These are phyloP conservation scores for Phaeosphaeriaceae sp. DNA, from an alignment of 2,329 filamentous ascomycete genomes.

Conservation along the genomic window DNA sequence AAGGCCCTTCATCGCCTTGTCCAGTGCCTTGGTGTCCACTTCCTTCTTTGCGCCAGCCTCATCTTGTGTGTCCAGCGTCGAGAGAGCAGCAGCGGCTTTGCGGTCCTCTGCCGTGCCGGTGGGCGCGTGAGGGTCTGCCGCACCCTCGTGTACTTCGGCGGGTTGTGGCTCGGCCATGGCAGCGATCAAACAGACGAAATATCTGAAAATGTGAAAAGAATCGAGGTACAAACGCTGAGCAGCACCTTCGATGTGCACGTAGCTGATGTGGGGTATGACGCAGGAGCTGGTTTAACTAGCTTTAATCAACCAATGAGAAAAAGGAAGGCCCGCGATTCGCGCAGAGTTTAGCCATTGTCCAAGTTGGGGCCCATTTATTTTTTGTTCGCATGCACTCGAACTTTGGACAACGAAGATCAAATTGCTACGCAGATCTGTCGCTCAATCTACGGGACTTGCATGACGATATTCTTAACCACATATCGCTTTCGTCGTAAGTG, in stretches of 20 bases:
- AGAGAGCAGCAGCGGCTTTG: slow-evolving; percentile 77
- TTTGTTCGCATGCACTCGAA: neutral
- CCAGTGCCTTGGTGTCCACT: slow-evolving; percentile 73
- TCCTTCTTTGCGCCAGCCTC: slow-evolving; percentile 61
- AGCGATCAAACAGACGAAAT: neutral
- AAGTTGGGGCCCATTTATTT: neutral
- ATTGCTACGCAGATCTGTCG: neutral
- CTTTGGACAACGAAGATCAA: neutral
- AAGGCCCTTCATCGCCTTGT: slow-evolving; percentile 74
- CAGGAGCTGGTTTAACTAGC: neutral
- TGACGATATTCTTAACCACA: neutral
- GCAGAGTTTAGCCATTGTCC: neutral
- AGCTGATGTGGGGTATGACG: slow-evolving; percentile 5
- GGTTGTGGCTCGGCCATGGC: slow-evolving; percentile 70
- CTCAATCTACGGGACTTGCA: neutral
- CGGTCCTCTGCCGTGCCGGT: slow-evolving; percentile 74
- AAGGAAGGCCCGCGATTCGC: neutral
- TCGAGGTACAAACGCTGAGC: neutral
- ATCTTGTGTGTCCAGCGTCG: slow-evolving; percentile 67
- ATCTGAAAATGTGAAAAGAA: neutral
- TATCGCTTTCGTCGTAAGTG: neutral
- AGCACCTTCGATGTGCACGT: neutral
- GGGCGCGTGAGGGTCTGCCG: slow-evolving; percentile 54
- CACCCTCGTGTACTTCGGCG: slow-evolving; percentile 64
- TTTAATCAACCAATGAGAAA: neutral